A percentile compares a stretch with the other conserved stretches of the same genome.
Evolutionary conservation across 345 rosid genomes (phyloP).

Genomic region (Hypericum perforatum): DNA sequence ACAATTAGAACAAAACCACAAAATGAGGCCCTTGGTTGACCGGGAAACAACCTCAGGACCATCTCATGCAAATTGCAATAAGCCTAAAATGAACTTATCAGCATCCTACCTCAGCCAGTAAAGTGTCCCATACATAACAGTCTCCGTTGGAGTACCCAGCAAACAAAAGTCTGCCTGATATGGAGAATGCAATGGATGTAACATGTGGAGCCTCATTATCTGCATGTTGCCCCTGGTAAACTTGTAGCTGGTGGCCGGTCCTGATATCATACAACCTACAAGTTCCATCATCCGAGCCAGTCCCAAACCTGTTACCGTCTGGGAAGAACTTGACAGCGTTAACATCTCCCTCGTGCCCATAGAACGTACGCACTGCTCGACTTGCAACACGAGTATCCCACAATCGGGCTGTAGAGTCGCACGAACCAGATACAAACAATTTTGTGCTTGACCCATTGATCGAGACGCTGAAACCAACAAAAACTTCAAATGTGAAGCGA

Average conservation of each 20-base stretch:
- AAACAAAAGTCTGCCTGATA: conserved; percentile 91
- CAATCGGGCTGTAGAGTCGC: conserved; percentile 75
- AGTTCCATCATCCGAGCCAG: conserved; percentile 93
- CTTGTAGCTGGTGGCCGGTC: conserved; percentile 91
- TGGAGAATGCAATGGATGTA: conserved; percentile 82
- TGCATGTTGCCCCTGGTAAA: conserved; percentile 43
- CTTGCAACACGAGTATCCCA: conserved; percentile 99
- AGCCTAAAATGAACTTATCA: not conserved
- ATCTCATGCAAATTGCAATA: no score
- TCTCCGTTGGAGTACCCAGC: conserved; percentile 71
- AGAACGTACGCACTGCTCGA: conserved; percentile 79
- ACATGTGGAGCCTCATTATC: conserved; percentile 47
- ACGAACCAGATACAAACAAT: conserved; percentile 86
- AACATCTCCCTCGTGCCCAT: conserved; percentile 93
- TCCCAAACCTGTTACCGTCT: conserved; percentile 90
- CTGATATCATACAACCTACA: conserved; percentile 90
- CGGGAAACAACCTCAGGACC: not conserved
- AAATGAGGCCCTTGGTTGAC: no score
- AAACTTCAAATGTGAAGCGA: not conserved
- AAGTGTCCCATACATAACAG: conserved; percentile 92
- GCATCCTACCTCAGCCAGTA: conserved; percentile 62
- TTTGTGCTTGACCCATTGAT: conserved; percentile 63
- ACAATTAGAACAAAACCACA: no score
- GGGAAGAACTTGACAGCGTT: conserved; percentile 89
- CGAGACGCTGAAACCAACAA: conserved; percentile 53